These are phyloP conservation scores for Pseudozyma tsukubaensis DNA, from an alignment of 1,284 basidiomycete species.

Conservation along the genomic window DNA sequence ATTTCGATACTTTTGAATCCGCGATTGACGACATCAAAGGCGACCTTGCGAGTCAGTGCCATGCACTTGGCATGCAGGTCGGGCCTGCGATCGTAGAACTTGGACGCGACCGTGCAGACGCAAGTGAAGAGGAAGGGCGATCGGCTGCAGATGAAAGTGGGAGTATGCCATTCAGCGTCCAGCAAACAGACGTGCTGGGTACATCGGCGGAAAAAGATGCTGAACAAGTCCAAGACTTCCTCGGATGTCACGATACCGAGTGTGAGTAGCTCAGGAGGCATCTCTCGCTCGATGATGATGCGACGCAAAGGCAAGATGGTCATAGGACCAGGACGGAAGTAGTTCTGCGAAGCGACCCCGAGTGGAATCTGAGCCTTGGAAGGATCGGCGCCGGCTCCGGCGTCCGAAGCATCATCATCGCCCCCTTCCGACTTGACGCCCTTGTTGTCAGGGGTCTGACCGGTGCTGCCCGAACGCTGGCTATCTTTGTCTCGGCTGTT, in stretches of 20 bases:
- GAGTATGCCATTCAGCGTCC: conserved; percentile 68
- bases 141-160: conserved; percentile 64
- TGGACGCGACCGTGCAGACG: conserved; percentile 91
- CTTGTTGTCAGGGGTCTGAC: conserved; percentile 37
- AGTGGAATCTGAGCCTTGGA: conserved; percentile 65
- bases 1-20: conserved; percentile 93
- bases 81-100: conserved; percentile 85
- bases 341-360: conserved; percentile 88
- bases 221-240: conserved; percentile 87
- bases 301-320: conserved; percentile 74
- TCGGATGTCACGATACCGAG: conserved; percentile 81
- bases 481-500: conserved; percentile 44
- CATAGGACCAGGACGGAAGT: conserved; percentile 87
- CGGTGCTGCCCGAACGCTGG: conserved; percentile 30
- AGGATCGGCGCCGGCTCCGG: conserved; percentile 5
- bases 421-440: conserved; percentile 36
- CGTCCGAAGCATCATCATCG: conserved; percentile 21
- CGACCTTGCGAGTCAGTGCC: conserved; percentile 87
- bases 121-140: conserved; percentile 67
- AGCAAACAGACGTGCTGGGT: conserved; percentile 59
- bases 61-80: conserved; percentile 85
- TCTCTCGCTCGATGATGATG: conserved; percentile 86
- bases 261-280: conserved; percentile 83
- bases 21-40: conserved; percentile 74
- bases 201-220: conserved; percentile 79